Evolutionary conservation across 2,329 filamentous ascomycete species (phyloP), one percentile per base, ranked within the genome.

Genomic region (Talaromyces marneffei): DNA sequence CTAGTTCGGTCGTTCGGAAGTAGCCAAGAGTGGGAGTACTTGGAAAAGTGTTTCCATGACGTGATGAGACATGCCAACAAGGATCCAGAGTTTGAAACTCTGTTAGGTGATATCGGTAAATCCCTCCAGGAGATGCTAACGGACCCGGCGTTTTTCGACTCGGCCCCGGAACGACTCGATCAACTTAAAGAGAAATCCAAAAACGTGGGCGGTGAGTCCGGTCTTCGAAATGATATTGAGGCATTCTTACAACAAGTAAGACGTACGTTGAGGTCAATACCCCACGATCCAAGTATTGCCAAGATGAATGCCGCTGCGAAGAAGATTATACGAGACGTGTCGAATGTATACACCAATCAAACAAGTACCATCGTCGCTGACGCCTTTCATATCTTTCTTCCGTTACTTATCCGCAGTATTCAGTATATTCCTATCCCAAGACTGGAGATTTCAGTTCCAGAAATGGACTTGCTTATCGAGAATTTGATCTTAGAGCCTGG

Each of bases 401-500:
- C 93, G 0, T 78, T 91, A 12, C 70, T 92, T 3, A 83, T 97
- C 61, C 83, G 90, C 66, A 85, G 85, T 2, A 82, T 97, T 33
- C 92, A 97, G 72, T 92, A 91, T 74, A 79, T 97, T 3, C 93
- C 93, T 0, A 94, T 97, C 57, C 92, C 92, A 0, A 87, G 93
- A 4, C 76, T 97, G n/a, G 93, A 97, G 73, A 80, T 97, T 4
- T 89, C 90, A 0, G 89, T 88, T 3, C 92, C 92, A 0, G 86
- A 90, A 35, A 81, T 96, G 59, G 92, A 97, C 68, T 83, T 97
- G 4, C 79, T 97, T 0, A 78, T 97, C 2, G 93, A 97, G 71
- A 97, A 96, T 65, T 80, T 97, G 33, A 89, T 97, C 63, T 82
- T 97, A 33, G 91, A 97, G 70, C 93, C 93, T 0, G 93, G 93